Percentiles rank a stretch among this genome's conserved stretches.
Evolutionary conservation across 2,329 filamentous ascomycete genomes (phyloP).

Genomic region (Onygenales sp.): DNA sequence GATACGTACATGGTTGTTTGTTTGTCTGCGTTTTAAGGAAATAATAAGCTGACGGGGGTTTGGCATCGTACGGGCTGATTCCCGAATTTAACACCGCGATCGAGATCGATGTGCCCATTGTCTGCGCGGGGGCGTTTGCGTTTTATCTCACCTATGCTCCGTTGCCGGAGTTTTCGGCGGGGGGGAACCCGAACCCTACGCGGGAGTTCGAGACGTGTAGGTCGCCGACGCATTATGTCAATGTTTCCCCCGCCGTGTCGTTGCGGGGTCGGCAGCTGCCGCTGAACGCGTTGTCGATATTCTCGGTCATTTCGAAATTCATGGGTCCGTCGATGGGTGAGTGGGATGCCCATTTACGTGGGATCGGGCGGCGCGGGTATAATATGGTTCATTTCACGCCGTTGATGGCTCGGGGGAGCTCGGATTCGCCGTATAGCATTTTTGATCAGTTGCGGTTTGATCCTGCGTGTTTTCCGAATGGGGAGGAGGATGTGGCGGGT

Average conservation of each 20-base stretch:
- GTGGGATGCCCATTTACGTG: conserved; percentile 80
- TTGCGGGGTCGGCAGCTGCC: conserved; percentile 68
- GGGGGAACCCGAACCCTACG: conserved; percentile 38
- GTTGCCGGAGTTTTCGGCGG: conserved; percentile 63
- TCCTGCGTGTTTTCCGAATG: conserved; percentile 67
- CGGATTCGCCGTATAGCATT: conserved; percentile 95
- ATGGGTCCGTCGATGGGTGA: conserved; percentile 87
- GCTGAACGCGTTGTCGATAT: conserved; percentile 77
- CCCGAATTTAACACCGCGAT: conserved; percentile 90
- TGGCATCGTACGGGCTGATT: conserved; percentile 51
- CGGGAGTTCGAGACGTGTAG: conserved; percentile 35
- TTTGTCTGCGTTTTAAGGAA: not conserved
- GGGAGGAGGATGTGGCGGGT: conserved; percentile 68
- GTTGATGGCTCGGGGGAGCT: conserved; percentile 74
- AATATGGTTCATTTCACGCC: conserved; percentile 99
- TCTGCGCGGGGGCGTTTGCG: conserved; percentile 75
- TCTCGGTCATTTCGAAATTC: conserved; percentile 94
- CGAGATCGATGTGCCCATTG: conserved; percentile 79
- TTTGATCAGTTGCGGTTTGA: conserved; percentile 90
- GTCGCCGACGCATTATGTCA: conserved; percentile 80
- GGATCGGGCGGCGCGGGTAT: conserved; percentile 85
- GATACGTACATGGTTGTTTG: too few species aligned
- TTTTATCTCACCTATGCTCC: conserved; percentile 92
- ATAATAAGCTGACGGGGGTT: conserved; percentile 1
- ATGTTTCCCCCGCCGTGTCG: conserved; percentile 73